These are phyloP conservation scores for Fusarium denticulatum DNA, from an alignment of 2,329 filamentous ascomycete species.

Conservation along the genomic window DNA sequence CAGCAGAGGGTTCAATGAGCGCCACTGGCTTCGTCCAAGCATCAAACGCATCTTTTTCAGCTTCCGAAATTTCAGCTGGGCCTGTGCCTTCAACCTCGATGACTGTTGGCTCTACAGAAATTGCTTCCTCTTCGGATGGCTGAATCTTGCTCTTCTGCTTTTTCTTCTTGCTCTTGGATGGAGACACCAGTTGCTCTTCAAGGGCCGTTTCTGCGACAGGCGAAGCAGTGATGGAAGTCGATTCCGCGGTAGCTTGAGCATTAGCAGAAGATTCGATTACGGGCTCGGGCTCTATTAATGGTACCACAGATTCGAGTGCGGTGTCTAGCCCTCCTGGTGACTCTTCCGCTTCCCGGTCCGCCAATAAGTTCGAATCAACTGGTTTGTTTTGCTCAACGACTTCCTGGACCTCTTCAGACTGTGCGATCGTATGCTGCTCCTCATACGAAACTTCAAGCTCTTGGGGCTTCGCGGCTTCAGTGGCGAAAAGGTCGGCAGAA, in stretches of 20 bases:
- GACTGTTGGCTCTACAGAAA: neutral
- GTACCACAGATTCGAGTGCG: conserved; percentile 1
- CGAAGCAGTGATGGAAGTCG: conserved; percentile 21
- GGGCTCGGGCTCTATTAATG: neutral
- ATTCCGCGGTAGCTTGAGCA: neutral
- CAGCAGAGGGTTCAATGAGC: neutral
- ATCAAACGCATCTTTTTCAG: conserved; percentile 28
- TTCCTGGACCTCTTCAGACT: conserved; percentile 1
- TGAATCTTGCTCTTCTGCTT: conserved; percentile 40
- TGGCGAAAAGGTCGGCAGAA: neutral
- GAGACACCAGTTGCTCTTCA: conserved; percentile 9
- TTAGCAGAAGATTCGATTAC: neutral
- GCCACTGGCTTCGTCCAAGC: conserved; percentile 24
- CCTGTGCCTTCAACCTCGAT: neutral
- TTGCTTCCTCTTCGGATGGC: conserved; percentile 8
- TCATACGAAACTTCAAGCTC: neutral
- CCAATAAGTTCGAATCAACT: neutral
- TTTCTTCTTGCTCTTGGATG: conserved; percentile 39
- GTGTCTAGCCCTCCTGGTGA: neutral
- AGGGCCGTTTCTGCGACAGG: neutral
- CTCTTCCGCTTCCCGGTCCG: neutral
- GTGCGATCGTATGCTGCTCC: neutral
- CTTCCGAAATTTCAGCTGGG: neutral
- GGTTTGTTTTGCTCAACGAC: neutral
- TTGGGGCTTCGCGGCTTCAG: neutral